phyloP scores from a whole-genome alignment of 352 stramenopile species.

The Pythium volutum region DNA sequence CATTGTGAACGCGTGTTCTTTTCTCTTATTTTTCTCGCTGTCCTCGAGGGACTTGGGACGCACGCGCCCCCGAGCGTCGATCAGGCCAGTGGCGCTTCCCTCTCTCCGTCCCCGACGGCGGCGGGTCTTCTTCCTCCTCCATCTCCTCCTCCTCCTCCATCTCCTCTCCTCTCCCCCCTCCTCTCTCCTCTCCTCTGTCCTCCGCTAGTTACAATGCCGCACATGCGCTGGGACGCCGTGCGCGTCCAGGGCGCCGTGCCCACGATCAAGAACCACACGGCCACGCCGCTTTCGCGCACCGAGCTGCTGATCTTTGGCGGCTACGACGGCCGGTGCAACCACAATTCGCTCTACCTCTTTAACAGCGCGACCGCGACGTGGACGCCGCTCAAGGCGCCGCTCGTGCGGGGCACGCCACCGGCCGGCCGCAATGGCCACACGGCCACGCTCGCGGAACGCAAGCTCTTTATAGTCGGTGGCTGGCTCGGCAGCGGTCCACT shows the following conservation, averaged over 20 bases:
- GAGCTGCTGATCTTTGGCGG: slow-evolving; percentile 90
- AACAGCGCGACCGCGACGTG: slow-evolving; percentile 80
- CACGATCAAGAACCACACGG: slow-evolving; percentile 89
- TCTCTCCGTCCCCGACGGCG: slow-evolving; percentile 2
- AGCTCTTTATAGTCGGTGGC: slow-evolving; percentile 93
- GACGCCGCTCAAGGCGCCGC: slow-evolving; percentile 41
- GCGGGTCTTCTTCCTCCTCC: neutral
- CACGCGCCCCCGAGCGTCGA: neutral
- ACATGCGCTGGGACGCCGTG: slow-evolving; percentile 68
- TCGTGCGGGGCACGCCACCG: slow-evolving; percentile 46
- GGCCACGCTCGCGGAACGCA: slow-evolving; percentile 87
- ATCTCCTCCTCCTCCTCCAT: neutral
- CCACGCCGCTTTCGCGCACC: slow-evolving; percentile 49
- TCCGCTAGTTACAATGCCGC: slow-evolving; percentile 26
- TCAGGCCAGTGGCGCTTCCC: too few relatives aligned
- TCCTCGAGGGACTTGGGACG: neutral
- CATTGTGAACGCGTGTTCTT: neutral
- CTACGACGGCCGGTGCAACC: slow-evolving; percentile 94
- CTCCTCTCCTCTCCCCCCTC: neutral
- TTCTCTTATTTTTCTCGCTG: neutral
- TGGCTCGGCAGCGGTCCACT: slow-evolving; percentile 93
- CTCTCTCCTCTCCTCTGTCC: neutral
- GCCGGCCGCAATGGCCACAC: slow-evolving; percentile 94
- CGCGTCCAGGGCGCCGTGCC: slow-evolving; percentile 39
- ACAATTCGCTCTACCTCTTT: slow-evolving; percentile 90